phyloP scores from a whole-genome alignment of 306 rosid genomes.

The Potentilla sterilis region DNA sequence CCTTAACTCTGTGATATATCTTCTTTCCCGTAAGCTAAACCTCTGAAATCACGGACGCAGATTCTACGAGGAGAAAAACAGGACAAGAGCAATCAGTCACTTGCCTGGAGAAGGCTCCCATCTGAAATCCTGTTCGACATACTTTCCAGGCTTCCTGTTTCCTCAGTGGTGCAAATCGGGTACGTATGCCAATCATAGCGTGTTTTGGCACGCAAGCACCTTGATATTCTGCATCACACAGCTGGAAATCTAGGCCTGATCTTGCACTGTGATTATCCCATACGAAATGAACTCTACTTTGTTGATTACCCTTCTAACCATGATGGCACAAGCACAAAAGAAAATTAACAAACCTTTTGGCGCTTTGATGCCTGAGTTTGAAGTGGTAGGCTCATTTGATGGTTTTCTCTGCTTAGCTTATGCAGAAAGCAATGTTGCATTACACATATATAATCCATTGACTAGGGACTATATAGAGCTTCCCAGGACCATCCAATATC shows the following conservation, averaged over 20 bases:
- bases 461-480: constrained; percentile 27
- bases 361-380: constrained; percentile 30
- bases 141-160: constrained; percentile 32
- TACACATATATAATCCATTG: constrained; percentile 37
- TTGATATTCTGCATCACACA: background rate
- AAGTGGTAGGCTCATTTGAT: constrained; percentile 36
- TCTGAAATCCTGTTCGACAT: constrained; percentile 22
- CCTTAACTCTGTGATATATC: too few species aligned
- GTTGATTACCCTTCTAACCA: constrained; percentile 19
- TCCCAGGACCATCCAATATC: constrained; percentile 29
- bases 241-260: constrained; percentile 27
- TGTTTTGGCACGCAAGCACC: constrained; percentile 8
- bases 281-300: constrained; percentile 37
- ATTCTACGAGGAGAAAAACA: too few species aligned
- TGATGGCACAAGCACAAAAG: constrained; percentile 7
- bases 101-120: constrained; percentile 12
- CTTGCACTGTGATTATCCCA: constrained; percentile 42
- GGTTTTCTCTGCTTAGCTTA: constrained; percentile 40
- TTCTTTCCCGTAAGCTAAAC: too few species aligned
- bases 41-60: too few species aligned
- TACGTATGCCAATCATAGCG: constrained; percentile 36
- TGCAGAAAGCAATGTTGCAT: constrained; percentile 20
- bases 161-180: constrained; percentile 33
- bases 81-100: too few species aligned
- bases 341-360: constrained; percentile 31